Base-by-base conservation (phyloP, 495 filamentous ascomycete genomes). In the Annulohypoxylon moriforme region DNA sequence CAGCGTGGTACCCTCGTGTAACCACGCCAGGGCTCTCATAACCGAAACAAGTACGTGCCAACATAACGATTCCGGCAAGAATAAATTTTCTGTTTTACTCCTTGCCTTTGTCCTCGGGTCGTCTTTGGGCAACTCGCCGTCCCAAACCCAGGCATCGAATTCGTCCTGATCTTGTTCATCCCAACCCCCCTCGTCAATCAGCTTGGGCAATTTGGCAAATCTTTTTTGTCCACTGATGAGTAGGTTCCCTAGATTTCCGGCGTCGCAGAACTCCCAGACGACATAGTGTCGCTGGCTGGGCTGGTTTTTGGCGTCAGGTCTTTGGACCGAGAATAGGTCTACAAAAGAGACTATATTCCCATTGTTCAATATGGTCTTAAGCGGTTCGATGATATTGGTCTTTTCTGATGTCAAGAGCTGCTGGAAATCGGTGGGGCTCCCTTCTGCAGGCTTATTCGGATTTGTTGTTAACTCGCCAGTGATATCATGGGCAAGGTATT, bases 41-140 rank as follows among this genome's bases (percentile, higher is more conserved):
- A 83, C 24, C 10, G 77, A 78, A n/a, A 76, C 55, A 22, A 77
- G 74, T 8, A 85, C 81, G 60, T 85, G 82, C 83, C 83, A 85
- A 34, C 81, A 77, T 3, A 85, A 56, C 3, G 76, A 74, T 64
- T 85, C 83, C 5, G 82, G 82, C 11, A 84, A 50, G 52, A 78
- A 80, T 0, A 14, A 3, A 20, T 50, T 50, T 11, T 47, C 42
- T 22, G 4, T 18, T 22, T 4, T n/a, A 6, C 27, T 29, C 27
- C 27, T 29, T 6, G 27, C 6, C 40, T n/a, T 18, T 7, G 3
- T 44, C 16, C 16, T 47, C 33, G 10, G 8, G 33, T 36, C 42
- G 22, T 47, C 40, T 16, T 47, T 18, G 6, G 4, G 1, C 7
- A 22, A 9, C 18, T 4, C 16, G 18, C 13, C n/a, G 4, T 47